phyloP scores from a whole-genome alignment of 805 yeast genomes.

The Wickerhamomyces canadensis region DNA sequence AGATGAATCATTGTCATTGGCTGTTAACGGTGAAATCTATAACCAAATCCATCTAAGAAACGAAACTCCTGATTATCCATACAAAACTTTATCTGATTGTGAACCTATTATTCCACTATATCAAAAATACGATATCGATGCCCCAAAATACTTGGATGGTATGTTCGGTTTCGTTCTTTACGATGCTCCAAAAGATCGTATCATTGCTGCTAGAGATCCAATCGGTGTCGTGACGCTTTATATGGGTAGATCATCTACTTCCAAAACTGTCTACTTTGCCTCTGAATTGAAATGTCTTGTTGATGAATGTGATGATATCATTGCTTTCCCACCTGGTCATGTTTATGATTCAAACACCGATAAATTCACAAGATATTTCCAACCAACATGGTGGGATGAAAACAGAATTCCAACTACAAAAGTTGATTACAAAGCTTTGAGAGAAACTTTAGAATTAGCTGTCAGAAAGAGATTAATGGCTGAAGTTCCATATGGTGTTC shows the following conservation, averaged over 20 bases:
- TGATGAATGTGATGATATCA: slow-evolving; percentile 90
- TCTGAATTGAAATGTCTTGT: slow-evolving; percentile 90
- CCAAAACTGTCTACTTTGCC: slow-evolving; percentile 82
- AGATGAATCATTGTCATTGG: slow-evolving; percentile 66
- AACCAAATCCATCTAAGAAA: slow-evolving; percentile 90
- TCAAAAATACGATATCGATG: slow-evolving; percentile 79
- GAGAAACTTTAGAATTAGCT: slow-evolving; percentile 83
- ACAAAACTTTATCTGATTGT: slow-evolving; percentile 89
- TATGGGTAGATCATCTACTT: slow-evolving; percentile 78
- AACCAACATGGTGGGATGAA: slow-evolving; percentile 94
- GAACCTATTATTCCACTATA: slow-evolving; percentile 95
- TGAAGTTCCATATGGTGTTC: slow-evolving; percentile 98
- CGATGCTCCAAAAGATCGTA: slow-evolving; percentile 79
- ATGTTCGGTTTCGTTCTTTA: slow-evolving; percentile 95
- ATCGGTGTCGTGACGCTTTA: slow-evolving; percentile 95
- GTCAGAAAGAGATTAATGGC: slow-evolving; percentile 99
- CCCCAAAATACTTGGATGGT: slow-evolving; percentile 93
- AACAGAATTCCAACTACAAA: slow-evolving; percentile 65
- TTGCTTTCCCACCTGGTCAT: slow-evolving; percentile 98
- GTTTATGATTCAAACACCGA: slow-evolving; percentile 90
- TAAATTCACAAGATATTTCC: slow-evolving; percentile 78
- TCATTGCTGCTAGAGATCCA: slow-evolving; percentile 97
- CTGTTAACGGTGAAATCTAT: slow-evolving; percentile 98
- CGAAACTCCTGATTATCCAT: slow-evolving; percentile 65
- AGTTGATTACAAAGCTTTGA: slow-evolving; percentile 64